Conservation (phyloP, 768 basidiomycete species). For the Termitomyces sp. region DNA sequence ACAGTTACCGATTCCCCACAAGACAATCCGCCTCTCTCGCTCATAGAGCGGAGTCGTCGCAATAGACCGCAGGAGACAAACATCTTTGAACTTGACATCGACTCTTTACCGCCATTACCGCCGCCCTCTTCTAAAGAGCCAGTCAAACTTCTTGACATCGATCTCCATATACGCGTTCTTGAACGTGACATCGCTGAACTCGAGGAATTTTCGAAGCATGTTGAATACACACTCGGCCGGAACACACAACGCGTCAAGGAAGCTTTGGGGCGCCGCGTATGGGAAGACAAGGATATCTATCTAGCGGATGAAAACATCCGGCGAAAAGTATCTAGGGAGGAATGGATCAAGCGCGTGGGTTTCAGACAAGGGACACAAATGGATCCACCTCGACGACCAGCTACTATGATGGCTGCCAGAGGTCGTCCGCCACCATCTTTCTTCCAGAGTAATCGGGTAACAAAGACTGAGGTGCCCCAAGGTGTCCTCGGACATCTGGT, state of each 20-base stretch:
- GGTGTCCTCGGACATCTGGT: not conserved
- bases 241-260: constrained; percentile 64
- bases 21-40: not conserved
- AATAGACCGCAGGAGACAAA: constrained; percentile 6
- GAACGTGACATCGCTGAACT: constrained; percentile 49
- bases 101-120: constrained; percentile 17
- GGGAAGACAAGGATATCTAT: constrained; percentile 54
- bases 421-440: not conserved
- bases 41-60: constrained; percentile 6
- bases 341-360: constrained; percentile 48
- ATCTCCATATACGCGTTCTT: constrained; percentile 53
- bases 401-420: not conserved
- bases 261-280: constrained; percentile 72
- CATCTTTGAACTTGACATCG: constrained; percentile 32
- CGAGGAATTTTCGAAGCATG: constrained; percentile 32
- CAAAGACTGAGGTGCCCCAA: not conserved
- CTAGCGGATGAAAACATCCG: constrained; percentile 26
- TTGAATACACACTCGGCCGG: constrained; percentile 41
- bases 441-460: constrained; percentile 10
- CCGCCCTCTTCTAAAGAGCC: constrained; percentile 11
- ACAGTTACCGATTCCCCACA: not conserved
- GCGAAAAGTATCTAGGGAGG: constrained; percentile 29
- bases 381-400: constrained; percentile 2
- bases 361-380: constrained; percentile 27
- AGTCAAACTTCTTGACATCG: constrained; percentile 40